These are phyloP conservation scores for Rutstroemia sp. DNA, from an alignment of 2,329 filamentous ascomycete species.

Conservation along the genomic window DNA sequence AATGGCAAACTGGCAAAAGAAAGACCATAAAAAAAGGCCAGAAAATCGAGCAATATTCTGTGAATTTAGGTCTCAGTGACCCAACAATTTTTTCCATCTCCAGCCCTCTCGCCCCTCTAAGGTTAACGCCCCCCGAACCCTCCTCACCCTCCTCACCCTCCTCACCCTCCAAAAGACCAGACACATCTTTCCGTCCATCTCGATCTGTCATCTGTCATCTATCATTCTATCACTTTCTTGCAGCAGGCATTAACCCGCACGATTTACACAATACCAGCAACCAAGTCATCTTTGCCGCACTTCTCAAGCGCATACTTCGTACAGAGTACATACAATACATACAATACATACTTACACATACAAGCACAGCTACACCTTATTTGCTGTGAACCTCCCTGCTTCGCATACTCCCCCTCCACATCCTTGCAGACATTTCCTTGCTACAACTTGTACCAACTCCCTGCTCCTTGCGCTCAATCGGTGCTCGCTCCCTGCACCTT, in stretches of 20 bases:
- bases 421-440: not conserved
- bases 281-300: not conserved
- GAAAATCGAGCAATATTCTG: too few species aligned
- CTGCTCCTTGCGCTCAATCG: not conserved
- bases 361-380: not conserved
- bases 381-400: too few species aligned
- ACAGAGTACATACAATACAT: not conserved
- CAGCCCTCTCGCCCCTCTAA: too few species aligned
- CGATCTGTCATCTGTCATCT: not conserved
- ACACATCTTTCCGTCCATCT: too few species aligned
- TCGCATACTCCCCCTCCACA: not conserved
- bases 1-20: too few species aligned
- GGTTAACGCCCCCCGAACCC: too few species aligned
- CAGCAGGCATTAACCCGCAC: not conserved
- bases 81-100: too few species aligned
- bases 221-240: not conserved
- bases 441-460: not conserved
- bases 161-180: not conserved
- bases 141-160: not conserved
- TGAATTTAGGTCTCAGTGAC: too few species aligned
- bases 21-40: too few species aligned
- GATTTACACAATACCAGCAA: not conserved
- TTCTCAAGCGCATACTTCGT: not conserved
- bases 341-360: not conserved
- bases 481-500: not conserved